Evolutionary conservation across 352 stramenopile species (phyloP).

Genomic region (Globisporangium solare): DNA sequence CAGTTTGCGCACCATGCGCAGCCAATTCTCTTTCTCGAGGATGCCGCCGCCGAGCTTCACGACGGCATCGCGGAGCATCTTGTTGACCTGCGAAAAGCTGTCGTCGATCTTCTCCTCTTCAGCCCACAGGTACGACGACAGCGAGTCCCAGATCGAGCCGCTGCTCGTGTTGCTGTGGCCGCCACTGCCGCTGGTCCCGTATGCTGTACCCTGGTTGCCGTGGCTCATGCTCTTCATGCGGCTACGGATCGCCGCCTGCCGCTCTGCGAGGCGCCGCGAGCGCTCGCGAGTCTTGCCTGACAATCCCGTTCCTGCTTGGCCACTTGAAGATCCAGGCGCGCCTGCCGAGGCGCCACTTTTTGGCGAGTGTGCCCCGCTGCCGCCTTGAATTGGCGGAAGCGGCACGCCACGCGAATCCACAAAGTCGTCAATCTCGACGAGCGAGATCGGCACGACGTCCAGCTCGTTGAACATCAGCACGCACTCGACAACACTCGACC

Average conservation of each 20-base stretch:
- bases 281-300: conserved; percentile 76
- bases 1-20: conserved; percentile 76
- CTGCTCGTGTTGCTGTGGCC: conserved; percentile 21
- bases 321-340: conserved; percentile 2
- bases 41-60: conserved; percentile 63
- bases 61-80: conserved; percentile 73
- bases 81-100: conserved; percentile 75
- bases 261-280: conserved; percentile 70
- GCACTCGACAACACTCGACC: conserved; percentile 78
- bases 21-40: conserved; percentile 84
- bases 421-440: conserved; percentile 89
- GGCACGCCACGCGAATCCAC: conserved; percentile 79
- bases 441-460: conserved; percentile 73
- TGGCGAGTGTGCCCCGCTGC: conserved; percentile 20
- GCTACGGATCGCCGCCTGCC: conserved; percentile 76
- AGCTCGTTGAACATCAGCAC: conserved; percentile 88
- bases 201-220: conserved; percentile 36
- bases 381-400: conserved; percentile 66
- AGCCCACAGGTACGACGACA: conserved; percentile 81
- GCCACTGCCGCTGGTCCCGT: conserved; percentile 31
- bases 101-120: conserved; percentile 80
- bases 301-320: conserved; percentile 36
- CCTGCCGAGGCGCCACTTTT: conserved; percentile 23
- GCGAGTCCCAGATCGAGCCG: conserved; percentile 73
- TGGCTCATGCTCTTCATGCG: conserved; percentile 78